Base-by-base conservation (phyloP, 2,329 filamentous ascomycete genomes). In the Ophiocordyceps camponoti-leonardi region DNA sequence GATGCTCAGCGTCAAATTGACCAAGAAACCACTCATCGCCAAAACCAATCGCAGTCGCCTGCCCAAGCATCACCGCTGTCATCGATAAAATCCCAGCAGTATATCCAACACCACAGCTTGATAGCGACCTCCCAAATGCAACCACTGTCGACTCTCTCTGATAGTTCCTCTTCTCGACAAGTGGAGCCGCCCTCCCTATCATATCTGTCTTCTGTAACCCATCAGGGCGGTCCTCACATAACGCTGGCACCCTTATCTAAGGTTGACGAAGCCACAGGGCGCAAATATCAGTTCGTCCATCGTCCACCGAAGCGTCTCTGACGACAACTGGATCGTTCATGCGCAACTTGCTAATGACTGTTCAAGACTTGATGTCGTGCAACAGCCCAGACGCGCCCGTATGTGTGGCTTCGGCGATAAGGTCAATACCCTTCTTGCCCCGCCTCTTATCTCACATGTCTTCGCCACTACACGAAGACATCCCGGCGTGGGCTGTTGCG, bases 371-470 rank as follows among this genome's bases (percentile, higher is more conserved):
- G 70, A 81, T 52, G 86, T 95, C 49, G 79, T 85, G 52, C 92
- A 98, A 67, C 87, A 96, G 62, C 92, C 92, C 44, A 74, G 86
- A 55, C 79, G 92, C 55, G 92, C 92, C 52, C 84, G 92, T 49
- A 96, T 96, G 92, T 98, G 92, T 67, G 92, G 92, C 8, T 98
- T 96, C 66, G 92, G 92, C 50, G 92, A 98, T 68, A 98, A 96
- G 75, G 86, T 92, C 66, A 54, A 47, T 48, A 19, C 43, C 28
- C 42, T n/a, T 26, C 18, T 30, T 14, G 13, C 6, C 11, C 28
- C 2, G 26, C 19, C 4, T 16, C 30, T 20, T 23, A 16, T 40
- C 42, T 19, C 12, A 18, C 4, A 18, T 31, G 10, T 11, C 18
- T 6, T 23, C 22, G 22, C 22, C 22, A 6, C 22, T 23, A 23